A percentile compares a stretch with the other conserved stretches of the same genome.
Evolutionary conservation across 1,139 yeast species (phyloP).

Genomic region (Kurtzmaniella quercitrusa): DNA sequence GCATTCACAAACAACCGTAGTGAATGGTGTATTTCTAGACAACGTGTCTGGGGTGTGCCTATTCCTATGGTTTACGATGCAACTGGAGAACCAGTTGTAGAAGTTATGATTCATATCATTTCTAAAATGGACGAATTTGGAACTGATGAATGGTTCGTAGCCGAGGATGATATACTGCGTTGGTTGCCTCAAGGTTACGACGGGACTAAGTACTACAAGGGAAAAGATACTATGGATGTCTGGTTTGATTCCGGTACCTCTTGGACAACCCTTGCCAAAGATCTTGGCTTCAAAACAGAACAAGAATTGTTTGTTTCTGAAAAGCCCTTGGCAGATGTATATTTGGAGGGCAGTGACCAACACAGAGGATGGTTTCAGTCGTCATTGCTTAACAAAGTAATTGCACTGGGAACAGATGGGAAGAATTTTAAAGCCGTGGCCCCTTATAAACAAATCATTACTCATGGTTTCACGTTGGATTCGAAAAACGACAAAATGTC

Average conservation of each 20-base stretch:
- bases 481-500: conserved; percentile 89
- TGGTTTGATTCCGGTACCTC: conserved; percentile 98
- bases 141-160: conserved; percentile 76
- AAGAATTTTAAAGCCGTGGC: conserved; percentile 40
- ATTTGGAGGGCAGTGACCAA: conserved; percentile 93
- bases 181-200: conserved; percentile 65
- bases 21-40: conserved; percentile 98
- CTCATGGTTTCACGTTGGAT: conserved; percentile 93
- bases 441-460: conserved; percentile 73
- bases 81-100: conserved; percentile 57
- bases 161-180: conserved; percentile 47
- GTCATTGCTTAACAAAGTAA: conserved; percentile 76
- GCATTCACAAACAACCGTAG: conserved; percentile 75
- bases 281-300: conserved; percentile 9
- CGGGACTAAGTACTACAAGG: conserved; percentile 50
- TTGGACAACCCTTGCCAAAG: conserved; percentile 65
- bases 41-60: conserved; percentile 98
- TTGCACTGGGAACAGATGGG: conserved; percentile 35
- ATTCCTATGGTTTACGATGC: conserved; percentile 77
- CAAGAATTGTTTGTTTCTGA: conserved; percentile 18
- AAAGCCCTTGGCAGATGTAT: conserved; percentile 63
- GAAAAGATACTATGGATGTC: conserved; percentile 94
- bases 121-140: conserved; percentile 52
- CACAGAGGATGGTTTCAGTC: conserved; percentile 99
- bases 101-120: conserved; percentile 54